Evolutionary conservation across 108 stramenopile species (phyloP).

Genomic region (Mayamaea pseudoterrestris): DNA sequence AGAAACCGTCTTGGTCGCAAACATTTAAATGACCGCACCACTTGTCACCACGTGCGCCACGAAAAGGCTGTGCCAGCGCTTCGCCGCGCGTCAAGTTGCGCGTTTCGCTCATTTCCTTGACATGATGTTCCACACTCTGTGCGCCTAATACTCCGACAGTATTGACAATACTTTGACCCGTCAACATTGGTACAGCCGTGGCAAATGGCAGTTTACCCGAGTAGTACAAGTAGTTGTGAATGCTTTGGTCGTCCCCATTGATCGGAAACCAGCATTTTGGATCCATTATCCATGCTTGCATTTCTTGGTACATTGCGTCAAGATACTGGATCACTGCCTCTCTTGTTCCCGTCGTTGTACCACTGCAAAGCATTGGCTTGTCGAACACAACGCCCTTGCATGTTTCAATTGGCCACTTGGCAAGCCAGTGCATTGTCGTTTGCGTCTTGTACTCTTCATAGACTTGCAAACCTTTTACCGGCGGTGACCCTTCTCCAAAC

Average conservation of each 20-base stretch:
- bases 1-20: slow-evolving; percentile 27
- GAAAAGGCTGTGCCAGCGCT: slow-evolving; percentile 1
- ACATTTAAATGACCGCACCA: slow-evolving; percentile 7
- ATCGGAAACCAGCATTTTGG: slow-evolving; percentile 33
- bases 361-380: slow-evolving; percentile 51
- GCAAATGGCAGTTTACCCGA: slow-evolving; percentile 38
- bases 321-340: slow-evolving; percentile 56
- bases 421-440: slow-evolving; percentile 54
- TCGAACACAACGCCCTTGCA: slow-evolving; percentile 25
- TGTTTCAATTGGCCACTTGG: slow-evolving; percentile 19
- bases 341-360: slow-evolving; percentile 61
- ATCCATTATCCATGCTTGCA: slow-evolving; percentile 38
- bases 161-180: slow-evolving; percentile 27
- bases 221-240: slow-evolving; percentile 75
- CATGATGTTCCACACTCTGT: neutral
- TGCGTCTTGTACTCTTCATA: slow-evolving; percentile 46
- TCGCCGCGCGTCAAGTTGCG: neutral
- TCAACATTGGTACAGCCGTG: slow-evolving; percentile 14
- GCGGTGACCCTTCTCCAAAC: slow-evolving; percentile 42
- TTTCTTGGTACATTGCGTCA: slow-evolving; percentile 48
- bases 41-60: neutral
- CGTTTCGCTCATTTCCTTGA: neutral
- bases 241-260: slow-evolving; percentile 55
- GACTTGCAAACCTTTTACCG: slow-evolving; percentile 32
- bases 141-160: slow-evolving; percentile 8